Evolutionary conservation across 2,329 filamentous ascomycete species (phyloP).

Genomic region (Fusarium siculi): DNA sequence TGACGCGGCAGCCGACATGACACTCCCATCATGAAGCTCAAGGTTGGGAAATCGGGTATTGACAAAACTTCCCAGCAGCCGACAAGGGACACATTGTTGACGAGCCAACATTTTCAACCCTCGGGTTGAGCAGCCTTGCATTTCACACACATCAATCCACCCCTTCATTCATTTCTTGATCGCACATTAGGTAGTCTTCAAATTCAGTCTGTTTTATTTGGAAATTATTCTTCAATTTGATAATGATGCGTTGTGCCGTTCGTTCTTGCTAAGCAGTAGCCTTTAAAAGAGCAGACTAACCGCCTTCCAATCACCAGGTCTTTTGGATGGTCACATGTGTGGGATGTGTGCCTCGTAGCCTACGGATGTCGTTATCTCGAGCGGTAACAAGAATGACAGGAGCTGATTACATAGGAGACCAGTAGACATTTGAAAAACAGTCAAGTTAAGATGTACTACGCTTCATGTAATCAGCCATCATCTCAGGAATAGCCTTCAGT

Average conservation of each 20-base stretch:
- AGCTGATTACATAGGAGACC: neutral
- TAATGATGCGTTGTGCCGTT: neutral
- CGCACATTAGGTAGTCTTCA: conserved; percentile 41
- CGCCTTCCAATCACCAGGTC: conserved; percentile 4
- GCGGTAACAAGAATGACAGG: neutral
- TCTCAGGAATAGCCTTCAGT: neutral
- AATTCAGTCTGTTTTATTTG: conserved; percentile 38
- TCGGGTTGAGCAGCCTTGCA: conserved; percentile 4
- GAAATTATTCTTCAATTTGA: neutral
- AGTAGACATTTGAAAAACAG: neutral
- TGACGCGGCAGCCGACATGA: neutral
- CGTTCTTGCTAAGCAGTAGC: neutral
- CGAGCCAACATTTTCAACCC: conserved; percentile 7
- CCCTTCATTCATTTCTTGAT: conserved; percentile 35
- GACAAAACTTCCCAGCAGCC: neutral
- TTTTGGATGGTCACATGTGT: conserved; percentile 29
- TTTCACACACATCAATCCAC: conserved; percentile 13
- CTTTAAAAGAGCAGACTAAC: neutral
- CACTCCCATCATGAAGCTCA: neutral
- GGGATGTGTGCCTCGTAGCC: conserved; percentile 1
- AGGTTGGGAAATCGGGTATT: neutral
- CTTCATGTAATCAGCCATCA: neutral
- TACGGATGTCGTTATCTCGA: conserved; percentile 2
- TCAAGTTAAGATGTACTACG: neutral
- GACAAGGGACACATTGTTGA: conserved; percentile 2